These are phyloP conservation scores for Yamadazyma kitorensis DNA, from an alignment of 805 yeast genomes.

Conservation along the genomic window DNA sequence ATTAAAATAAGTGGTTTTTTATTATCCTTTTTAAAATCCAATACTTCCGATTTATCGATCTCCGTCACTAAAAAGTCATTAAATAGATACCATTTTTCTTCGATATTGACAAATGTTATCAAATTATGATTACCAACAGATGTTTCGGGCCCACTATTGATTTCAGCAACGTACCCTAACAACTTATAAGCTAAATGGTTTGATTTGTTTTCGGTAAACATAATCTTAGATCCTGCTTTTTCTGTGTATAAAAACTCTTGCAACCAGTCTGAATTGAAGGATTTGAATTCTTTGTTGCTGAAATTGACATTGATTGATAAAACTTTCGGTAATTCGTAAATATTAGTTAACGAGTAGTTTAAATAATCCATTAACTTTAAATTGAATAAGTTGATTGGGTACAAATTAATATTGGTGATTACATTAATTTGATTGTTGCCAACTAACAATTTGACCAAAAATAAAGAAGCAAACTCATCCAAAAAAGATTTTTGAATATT, in stretches of 20 bases:
- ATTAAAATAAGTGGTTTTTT: slow-evolving; percentile 74
- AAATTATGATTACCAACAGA: slow-evolving; percentile 50
- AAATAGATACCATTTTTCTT: slow-evolving; percentile 72
- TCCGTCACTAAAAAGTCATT: slow-evolving; percentile 87
- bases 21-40: slow-evolving; percentile 73
- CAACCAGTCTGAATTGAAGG: slow-evolving; percentile 9
- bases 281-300: slow-evolving; percentile 48
- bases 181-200: slow-evolving; percentile 54
- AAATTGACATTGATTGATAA: slow-evolving; percentile 60
- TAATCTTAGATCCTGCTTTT: slow-evolving; percentile 1
- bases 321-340: slow-evolving; percentile 48
- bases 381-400: slow-evolving; percentile 2
- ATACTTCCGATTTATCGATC: slow-evolving; percentile 72
- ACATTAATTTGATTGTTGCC: slow-evolving; percentile 31
- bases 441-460: slow-evolving; percentile 7
- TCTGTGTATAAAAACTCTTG: slow-evolving; percentile 7
- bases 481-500: slow-evolving; percentile 7
- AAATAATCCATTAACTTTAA: slow-evolving; percentile 6
- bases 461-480: slow-evolving; percentile 7
- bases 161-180: slow-evolving; percentile 68
- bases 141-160: slow-evolving; percentile 44
- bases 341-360: slow-evolving; percentile 6
- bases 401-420: slow-evolving; percentile 5
- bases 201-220: slow-evolving; percentile 6
- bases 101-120: slow-evolving; percentile 55